Percentiles rank a stretch among this genome's conserved stretches.
phyloP scores from a whole-genome alignment of 345 rosid genomes.

The Chamaenerion angustifolium region DNA sequence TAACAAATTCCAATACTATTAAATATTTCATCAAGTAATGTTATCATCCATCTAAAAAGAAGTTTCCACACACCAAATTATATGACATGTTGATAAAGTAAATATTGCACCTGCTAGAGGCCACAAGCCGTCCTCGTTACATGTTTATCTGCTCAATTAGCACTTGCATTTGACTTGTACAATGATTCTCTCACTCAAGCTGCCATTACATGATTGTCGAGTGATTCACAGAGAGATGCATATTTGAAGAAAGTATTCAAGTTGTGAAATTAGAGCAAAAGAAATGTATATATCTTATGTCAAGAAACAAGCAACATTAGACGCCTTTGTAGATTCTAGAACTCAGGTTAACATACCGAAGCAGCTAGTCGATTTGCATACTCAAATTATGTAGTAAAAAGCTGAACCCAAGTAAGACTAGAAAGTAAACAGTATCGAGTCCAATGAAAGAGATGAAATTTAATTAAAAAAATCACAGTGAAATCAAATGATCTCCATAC shows the following conservation, averaged over 20 bases:
- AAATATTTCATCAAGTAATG: too few species aligned
- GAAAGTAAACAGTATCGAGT: too few species aligned
- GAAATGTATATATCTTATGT: not conserved
- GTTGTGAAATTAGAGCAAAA: not conserved
- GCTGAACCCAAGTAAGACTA: conserved; percentile 37
- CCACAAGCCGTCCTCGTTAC: conserved; percentile 53
- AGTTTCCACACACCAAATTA: too few species aligned
- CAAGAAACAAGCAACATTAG: too few species aligned
- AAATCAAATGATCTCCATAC: too few species aligned
- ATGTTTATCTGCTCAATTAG: conserved; percentile 73
- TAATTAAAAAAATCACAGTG: too few species aligned
- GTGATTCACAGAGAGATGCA: conserved; percentile 1
- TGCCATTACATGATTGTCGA: conserved; percentile 2
- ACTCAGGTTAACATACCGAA: conserved; percentile 40
- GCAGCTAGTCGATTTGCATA: conserved; percentile 67
- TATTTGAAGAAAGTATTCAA: not conserved
- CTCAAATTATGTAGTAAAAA: conserved; percentile 65
- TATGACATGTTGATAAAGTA: not conserved
- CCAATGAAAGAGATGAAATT: too few species aligned
- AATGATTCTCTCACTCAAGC: conserved; percentile 74
- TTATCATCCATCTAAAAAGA: too few species aligned
- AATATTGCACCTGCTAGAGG: conserved; percentile 48
- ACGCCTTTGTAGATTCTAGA: too few species aligned
- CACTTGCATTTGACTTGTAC: conserved; percentile 57
- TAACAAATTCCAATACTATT: too few species aligned